These are phyloP conservation scores for Wakefieldia striispora DNA, from an alignment of 768 basidiomycete species.

Conservation along the genomic window DNA sequence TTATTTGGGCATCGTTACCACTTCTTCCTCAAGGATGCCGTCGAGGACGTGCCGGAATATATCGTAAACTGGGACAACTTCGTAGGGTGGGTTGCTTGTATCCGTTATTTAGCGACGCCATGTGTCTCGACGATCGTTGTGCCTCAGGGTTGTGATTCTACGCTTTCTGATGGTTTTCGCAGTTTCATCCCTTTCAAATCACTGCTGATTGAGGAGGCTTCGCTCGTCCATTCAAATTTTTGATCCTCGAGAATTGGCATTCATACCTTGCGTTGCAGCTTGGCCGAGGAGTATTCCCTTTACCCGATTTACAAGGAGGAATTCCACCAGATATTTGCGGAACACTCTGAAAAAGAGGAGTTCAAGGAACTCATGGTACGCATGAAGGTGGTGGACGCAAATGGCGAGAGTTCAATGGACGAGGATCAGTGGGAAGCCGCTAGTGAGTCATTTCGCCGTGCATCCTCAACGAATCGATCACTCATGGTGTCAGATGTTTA, in stretches of 20 bases:
- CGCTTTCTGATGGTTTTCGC: background rate
- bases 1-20: conserved; percentile 90
- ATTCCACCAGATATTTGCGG: conserved; percentile 86
- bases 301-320: conserved; percentile 75
- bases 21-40: conserved; percentile 93
- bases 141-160: background rate
- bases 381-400: conserved; percentile 89
- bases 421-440: conserved; percentile 98
- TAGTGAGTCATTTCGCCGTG: conserved; percentile 57
- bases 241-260: background rate
- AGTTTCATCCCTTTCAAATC: background rate
- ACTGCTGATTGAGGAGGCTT: background rate
- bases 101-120: background rate
- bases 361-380: conserved; percentile 79
- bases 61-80: conserved; percentile 96
- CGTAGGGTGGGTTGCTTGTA: conserved; percentile 54
- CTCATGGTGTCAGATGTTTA: conserved; percentile 72
- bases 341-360: conserved; percentile 76
- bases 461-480: background rate
- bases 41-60: conserved; percentile 97
- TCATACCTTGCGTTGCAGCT: conserved; percentile 42
- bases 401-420: conserved; percentile 90
- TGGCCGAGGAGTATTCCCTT: conserved; percentile 82
- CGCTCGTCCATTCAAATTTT: background rate
- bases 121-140: background rate